Base-by-base conservation (phyloP, 345 rosid genomes). In the Pugionium dolabratum region DNA sequence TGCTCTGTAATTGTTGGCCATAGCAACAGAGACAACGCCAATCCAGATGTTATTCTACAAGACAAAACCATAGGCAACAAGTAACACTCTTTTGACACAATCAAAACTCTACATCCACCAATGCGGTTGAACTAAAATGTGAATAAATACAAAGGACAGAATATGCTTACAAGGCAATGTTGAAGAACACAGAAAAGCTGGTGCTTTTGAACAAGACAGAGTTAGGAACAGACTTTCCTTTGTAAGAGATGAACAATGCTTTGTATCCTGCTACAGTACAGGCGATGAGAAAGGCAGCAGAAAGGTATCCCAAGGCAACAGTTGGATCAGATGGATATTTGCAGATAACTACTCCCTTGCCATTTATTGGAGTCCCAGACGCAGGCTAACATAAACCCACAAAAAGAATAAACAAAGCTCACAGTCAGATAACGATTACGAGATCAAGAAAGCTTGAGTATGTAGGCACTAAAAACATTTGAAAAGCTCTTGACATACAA, bases 1-100 rank as follows among this genome's bases (percentile, higher is more conserved):
- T 85, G 88, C 80, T 83, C 90, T 5, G 82, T 75, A 35, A 83
- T 76, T 8, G 90, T 87, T 59, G 90, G 88, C 84, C 86, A 85
- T 43, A 83, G 27, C 55, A 85, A 70, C 60, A 87, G 55, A 4
- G 84, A 45, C 39, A 57, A 52, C 2, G 81, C 95, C 46, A 83
- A 61, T 28, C 88, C 90, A 2, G 80, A 70, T 1, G 77, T 71
- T 55, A 85, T 74, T 69, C 90, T 36, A 36, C 40, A 4, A 36
- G 1, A 6, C 6, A 4, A 36, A 36, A 36, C 6, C 40, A 36
- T 4, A 36, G 40, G 40, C 40, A 3, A 36, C 8, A 36, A 36
- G 18, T 18, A 36, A 3, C 36, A 34, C 36, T 34, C 3, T 34
- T 34, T 34, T 34, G 4, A 34, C 5, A 34, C 4, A 34, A 34